Evolutionary conservation across 2,329 filamentous ascomycete species (phyloP), one percentile per base, ranked within the genome.

Genomic region (Aureobasidium subglaciale): DNA sequence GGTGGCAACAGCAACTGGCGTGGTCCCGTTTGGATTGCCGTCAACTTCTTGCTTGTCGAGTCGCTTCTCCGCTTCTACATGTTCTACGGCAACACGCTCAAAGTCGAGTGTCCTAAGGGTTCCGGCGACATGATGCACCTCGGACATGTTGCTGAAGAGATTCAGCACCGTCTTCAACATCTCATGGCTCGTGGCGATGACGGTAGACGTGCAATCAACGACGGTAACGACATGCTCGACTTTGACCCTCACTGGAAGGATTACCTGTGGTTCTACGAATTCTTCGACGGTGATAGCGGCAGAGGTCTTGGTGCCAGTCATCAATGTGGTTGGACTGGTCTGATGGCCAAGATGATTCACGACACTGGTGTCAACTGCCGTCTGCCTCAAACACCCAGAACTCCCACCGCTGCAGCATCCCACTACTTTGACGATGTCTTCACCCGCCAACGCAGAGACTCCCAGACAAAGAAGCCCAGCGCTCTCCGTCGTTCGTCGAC

Each of bases 1-100:
- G 92, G 92, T 53, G 92, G 92, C 62, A 97, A 97, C 79, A 96
- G 90, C 71, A 97, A 97, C 72, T 97, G 92, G 92, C 84, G 92
- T 73, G 92, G 76, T 1, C 92, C 93, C 0, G 92, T 96, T 63
- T 97, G 92, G 92, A 79, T 96, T 46, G 93, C 90, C 60, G 90
- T 96, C 73, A 97, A 97, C 73, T 96, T 96, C 74, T 74, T 97
- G 53, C 80, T 97, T 13, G 87, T 97, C 37, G 92, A 97, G 70
- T 92, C 91, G 6, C 80, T 96, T n/a, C 88, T 96, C 65, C 82
- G 92, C 29, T 97, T 95, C 77, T 95, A 90, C 75, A 86, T 97
- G 73, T 97, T 96, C 77, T 96, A 97, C 67, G 92, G 92, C 58
- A 87, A 88, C 58, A 81, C 84, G 15, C 83, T 96, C 66, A 82